Conservation (phyloP, 2,329 filamentous ascomycete species). For the Scytalidium sp. region DNA sequence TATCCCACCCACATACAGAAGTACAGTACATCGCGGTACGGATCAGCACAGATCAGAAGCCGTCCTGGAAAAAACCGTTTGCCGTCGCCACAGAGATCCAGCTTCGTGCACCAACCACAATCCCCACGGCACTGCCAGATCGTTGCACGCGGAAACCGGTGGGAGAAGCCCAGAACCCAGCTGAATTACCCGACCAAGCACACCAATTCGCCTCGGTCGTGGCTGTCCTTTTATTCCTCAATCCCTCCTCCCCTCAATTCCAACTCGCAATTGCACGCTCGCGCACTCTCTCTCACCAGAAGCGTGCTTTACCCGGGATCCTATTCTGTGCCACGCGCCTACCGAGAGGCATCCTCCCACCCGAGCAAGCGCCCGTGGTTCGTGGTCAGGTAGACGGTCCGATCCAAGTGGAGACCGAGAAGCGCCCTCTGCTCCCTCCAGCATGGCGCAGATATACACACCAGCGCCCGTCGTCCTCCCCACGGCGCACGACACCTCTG, state of each 20-base stretch:
- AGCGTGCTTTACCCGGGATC: not conserved
- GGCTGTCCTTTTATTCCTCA: not conserved
- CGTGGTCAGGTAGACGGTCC: slow-evolving; percentile 12
- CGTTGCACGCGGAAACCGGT: not conserved
- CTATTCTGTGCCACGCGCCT: slow-evolving; percentile 18
- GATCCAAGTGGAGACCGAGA: slow-evolving; percentile 5
- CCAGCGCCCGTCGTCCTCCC: not conserved
- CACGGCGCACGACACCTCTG: not conserved
- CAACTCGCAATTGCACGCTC: not conserved
- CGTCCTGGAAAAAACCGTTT: not conserved
- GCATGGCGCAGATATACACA: slow-evolving; percentile 28
- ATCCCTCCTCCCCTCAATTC: not conserved
- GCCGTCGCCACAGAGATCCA: not conserved
- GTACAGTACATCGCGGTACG: not conserved
- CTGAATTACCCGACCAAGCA: slow-evolving; percentile 13
- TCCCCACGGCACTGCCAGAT: slow-evolving; percentile 18
- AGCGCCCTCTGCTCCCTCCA: slow-evolving; percentile 7
- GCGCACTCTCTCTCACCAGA: not conserved
- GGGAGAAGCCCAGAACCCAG: slow-evolving; percentile 9
- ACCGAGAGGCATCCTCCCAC: slow-evolving; percentile 14
- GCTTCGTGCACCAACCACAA: not conserved
- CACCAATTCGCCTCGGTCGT: no score
- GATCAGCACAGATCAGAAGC: not conserved
- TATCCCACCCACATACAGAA: not conserved
- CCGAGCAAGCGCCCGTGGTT: slow-evolving; percentile 13